phyloP scores from a whole-genome alignment of 1,139 yeast genomes.

The Geotrichum klebahnii region DNA sequence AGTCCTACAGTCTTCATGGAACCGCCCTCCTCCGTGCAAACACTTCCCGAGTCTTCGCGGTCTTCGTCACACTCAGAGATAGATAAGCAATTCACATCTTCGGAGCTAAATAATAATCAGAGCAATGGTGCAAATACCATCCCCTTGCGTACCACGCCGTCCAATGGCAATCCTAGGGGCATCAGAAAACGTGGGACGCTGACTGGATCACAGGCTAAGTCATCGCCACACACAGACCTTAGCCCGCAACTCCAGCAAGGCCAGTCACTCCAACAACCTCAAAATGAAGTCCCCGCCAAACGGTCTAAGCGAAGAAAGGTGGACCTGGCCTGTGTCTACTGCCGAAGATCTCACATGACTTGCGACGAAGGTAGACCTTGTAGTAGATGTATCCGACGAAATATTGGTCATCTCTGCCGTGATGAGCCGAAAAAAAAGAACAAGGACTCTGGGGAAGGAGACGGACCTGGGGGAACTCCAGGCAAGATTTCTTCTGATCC shows the following conservation, averaged over 20 bases:
- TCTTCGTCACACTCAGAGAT: too few species aligned
- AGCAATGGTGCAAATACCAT: too few species aligned
- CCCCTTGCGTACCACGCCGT: too few species aligned
- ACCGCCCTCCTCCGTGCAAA: too few species aligned
- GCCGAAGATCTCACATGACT: slow-evolving; percentile 90
- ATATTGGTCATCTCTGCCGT: slow-evolving; percentile 83
- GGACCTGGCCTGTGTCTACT: slow-evolving; percentile 74
- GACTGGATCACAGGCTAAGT: not conserved
- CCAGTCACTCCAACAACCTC: not conserved
- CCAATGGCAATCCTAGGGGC: too few species aligned
- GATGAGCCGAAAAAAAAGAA: slow-evolving; percentile 52
- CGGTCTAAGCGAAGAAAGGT: slow-evolving; percentile 30
- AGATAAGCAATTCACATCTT: too few species aligned
- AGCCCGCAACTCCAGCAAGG: not conserved
- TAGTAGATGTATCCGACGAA: slow-evolving; percentile 77
- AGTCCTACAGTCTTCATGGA: too few species aligned
- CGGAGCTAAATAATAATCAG: too few species aligned
- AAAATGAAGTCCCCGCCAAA: not conserved
- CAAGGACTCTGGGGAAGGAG: slow-evolving; percentile 5
- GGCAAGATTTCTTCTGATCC: not conserved
- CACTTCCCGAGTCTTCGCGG: too few species aligned
- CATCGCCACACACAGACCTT: too few species aligned
- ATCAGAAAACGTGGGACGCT: slow-evolving; percentile 1
- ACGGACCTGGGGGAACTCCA: too few species aligned
- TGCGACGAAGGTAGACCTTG: slow-evolving; percentile 82